These are phyloP conservation scores for Polytrichum formosum DNA, from an alignment of 225 moss, liverwort and hornwort species.

Conservation along the genomic window DNA sequence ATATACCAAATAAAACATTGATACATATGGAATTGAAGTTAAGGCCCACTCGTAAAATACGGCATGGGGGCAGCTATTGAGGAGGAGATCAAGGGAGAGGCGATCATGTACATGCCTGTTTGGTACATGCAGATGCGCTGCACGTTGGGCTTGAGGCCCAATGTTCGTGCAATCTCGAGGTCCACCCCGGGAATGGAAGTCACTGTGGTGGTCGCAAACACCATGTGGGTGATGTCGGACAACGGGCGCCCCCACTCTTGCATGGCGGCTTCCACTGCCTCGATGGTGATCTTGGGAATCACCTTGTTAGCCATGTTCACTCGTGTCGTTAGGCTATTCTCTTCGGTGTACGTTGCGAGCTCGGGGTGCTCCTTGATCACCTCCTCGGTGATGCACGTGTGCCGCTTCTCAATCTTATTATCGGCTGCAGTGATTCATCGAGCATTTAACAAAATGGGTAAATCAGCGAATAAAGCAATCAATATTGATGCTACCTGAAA, in stretches of 20 bases:
- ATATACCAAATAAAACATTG: too few relatives aligned
- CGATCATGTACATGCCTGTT: conserved; percentile 5
- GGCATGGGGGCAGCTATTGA: too few relatives aligned
- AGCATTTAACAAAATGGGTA: too few relatives aligned
- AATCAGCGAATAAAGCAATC: too few relatives aligned
- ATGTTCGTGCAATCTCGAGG: conserved; percentile 29
- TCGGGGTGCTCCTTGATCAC: conserved; percentile 37
- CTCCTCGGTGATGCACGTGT: conserved; percentile 49
- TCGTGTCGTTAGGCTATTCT: conserved; percentile 38
- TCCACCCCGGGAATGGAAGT: conserved; percentile 43
- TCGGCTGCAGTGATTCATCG: conserved; percentile 29
- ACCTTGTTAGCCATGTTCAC: conserved; percentile 37
- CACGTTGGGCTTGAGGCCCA: conserved; percentile 38
- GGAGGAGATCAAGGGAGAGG: too few relatives aligned
- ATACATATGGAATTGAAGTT: too few relatives aligned
- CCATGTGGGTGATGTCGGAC: conserved; percentile 51
- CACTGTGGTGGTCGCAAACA: conserved; percentile 35
- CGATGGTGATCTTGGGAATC: conserved; percentile 33
- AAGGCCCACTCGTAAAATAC: too few relatives aligned
- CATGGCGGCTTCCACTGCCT: conserved; percentile 21
- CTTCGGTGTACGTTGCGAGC: conserved; percentile 25
- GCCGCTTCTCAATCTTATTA: conserved; percentile 33
- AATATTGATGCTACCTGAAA: too few relatives aligned
- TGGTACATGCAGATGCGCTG: conserved; percentile 45
- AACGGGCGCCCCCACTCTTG: conserved; percentile 43